phyloP scores from a whole-genome alignment of 139 green algal genomes.

The Trebouxia sp. region DNA sequence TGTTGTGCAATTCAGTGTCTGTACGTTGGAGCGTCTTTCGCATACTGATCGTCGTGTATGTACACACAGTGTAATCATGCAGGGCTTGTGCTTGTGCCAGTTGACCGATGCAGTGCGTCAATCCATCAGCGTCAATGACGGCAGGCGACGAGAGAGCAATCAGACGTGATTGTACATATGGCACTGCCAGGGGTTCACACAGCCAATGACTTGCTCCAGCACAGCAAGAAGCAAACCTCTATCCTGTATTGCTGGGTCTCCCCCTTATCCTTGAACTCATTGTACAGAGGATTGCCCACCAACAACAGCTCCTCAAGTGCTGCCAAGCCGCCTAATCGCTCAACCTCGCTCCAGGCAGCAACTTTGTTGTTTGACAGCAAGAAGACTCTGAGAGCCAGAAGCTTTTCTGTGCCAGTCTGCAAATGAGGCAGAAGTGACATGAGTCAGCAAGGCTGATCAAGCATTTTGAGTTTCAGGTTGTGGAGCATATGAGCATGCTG shows the following conservation, averaged over 20 bases:
- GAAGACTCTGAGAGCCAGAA: constrained; percentile 78
- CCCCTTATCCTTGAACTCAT: constrained; percentile 69
- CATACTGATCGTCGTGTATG: background rate
- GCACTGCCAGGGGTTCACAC: background rate
- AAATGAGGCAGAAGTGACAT: background rate
- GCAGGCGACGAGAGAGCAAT: background rate
- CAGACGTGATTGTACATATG: background rate
- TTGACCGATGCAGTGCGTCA: too few relatives aligned
- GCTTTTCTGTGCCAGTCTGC: constrained; percentile 83
- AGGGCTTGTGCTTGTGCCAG: background rate
- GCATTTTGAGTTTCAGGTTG: background rate
- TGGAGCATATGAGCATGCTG: too few relatives aligned
- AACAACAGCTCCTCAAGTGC: constrained; percentile 88
- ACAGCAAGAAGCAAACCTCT: constrained; percentile 57
- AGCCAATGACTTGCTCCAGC: background rate
- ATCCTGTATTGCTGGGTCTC: constrained; percentile 72
- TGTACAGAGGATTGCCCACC: constrained; percentile 86
- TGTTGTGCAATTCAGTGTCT: constrained; percentile 26
- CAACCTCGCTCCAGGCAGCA: constrained; percentile 75
- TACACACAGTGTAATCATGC: background rate
- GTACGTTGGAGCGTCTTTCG: background rate
- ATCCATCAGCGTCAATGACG: too few relatives aligned
- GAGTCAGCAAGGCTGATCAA: too few relatives aligned
- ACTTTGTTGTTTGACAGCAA: constrained; percentile 92
- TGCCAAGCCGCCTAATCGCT: constrained; percentile 59